Evolutionary conservation across 2,329 filamentous ascomycete genomes (phyloP), one percentile per base, ranked within the genome.

Genomic region (Proliferodiscus dingleyae): DNA sequence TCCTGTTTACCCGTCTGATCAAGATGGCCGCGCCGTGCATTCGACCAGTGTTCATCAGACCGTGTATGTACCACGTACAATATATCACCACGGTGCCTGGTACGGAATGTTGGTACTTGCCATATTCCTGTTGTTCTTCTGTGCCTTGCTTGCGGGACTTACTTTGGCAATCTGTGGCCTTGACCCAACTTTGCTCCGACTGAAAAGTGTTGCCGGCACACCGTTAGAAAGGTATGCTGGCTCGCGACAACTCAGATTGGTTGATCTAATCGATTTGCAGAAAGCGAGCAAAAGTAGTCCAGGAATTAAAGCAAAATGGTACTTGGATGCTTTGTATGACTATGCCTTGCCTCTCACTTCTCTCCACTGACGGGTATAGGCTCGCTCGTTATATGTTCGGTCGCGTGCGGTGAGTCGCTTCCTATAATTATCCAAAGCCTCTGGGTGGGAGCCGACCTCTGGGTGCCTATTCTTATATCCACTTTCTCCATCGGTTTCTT

Each of bases 271-370:
- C 8, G n/a, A 23, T 29, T 11, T 4, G 13, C 22, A 61, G 59
- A 37, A 46, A 48, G 22, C 51, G 54, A 28, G 57, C 50, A 15
- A 24, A n/a, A 16, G 43, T 46, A 19, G 46, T 62, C 21, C 29
- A 40, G 16, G 36, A 43, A 16, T 45, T 62, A 42, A 60, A 55
- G 41, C 37, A 36, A 6, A 47, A 54, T 21, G 36, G 28, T n/a
- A 58, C 51, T 30, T 61, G 59, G 59, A 52, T 61, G 50, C 44
- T 61, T 13, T 60, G 58, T 60, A 45, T 49, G 49, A 10, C 32
- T 19, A 6, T 6, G 22, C 16, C 24, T 29, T 36, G 15, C 24
- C 10, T 15, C n/a, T 11, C 16, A 41, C 26, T 37, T 22, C 21
- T 26, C 11, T 23, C 15, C 32, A 16, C 39, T 49, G 10, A 47